A percentile compares a stretch with the other conserved stretches of the same genome.
These are phyloP conservation scores for Delphinella strobiligena DNA, from an alignment of 2,329 filamentous ascomycete genomes.

Conservation along the genomic window DNA sequence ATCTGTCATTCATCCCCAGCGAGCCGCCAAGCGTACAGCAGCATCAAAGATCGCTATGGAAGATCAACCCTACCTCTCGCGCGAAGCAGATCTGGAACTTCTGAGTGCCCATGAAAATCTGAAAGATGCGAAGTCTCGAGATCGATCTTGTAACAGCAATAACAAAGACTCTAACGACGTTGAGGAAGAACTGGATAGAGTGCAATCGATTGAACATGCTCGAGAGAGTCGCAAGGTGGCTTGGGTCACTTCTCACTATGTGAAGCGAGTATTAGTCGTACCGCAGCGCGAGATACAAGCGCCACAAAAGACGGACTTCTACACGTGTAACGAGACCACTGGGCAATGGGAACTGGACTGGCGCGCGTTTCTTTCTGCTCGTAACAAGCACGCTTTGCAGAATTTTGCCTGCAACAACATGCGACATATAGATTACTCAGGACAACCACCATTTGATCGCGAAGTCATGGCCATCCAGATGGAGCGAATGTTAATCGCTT, in stretches of 20 bases:
- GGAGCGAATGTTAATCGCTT: constrained; percentile 28
- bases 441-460: constrained; percentile 23
- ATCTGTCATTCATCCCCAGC: constrained; percentile 20
- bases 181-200: constrained; percentile 7
- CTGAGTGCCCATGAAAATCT: constrained; percentile 22
- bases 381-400: constrained; percentile 1
- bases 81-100: constrained; percentile 20
- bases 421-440: constrained; percentile 22
- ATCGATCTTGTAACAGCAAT: constrained; percentile 2
- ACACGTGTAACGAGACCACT: constrained; percentile 15
- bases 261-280: constrained; percentile 25
- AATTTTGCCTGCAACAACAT: constrained; percentile 8
- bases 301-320: constrained; percentile 19
- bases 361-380: constrained; percentile 10
- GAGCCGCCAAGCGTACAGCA: constrained; percentile 19
- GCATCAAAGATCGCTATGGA: constrained; percentile 21
- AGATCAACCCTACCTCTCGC: constrained; percentile 23
- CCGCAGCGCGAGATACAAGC: constrained; percentile 18
- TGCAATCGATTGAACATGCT: constrained; percentile 22
- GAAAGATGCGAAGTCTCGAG: constrained; percentile 12
- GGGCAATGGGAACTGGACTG: constrained; percentile 22
- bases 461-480: constrained; percentile 23
- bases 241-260: constrained; percentile 27
- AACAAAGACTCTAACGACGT: constrained; percentile 4
- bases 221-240: constrained; percentile 25